Conservation (phyloP, 2,329 filamentous ascomycete species). For the Fusarium zealandicum region DNA sequence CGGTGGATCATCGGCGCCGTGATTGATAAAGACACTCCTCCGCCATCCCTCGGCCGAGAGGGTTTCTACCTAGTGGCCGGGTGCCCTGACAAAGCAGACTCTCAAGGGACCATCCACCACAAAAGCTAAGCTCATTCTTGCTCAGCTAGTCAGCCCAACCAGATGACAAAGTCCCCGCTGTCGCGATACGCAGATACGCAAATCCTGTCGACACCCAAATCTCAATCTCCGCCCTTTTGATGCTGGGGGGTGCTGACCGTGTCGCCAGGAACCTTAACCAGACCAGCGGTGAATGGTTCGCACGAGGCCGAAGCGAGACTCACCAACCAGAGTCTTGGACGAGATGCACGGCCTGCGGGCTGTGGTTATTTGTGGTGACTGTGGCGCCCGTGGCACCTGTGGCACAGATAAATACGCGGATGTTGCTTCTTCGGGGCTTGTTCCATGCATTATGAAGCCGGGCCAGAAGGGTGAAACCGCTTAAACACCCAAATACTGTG, state of each 20-base stretch:
- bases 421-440: slow-evolving; percentile 9
- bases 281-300: slow-evolving; percentile 28
- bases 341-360: slow-evolving; percentile 15
- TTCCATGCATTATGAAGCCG: slow-evolving; percentile 12
- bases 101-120: slow-evolving; percentile 28
- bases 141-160: background rate
- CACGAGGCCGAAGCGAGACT: slow-evolving; percentile 10
- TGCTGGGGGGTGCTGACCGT: slow-evolving; percentile 25
- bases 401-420: slow-evolving; percentile 19
- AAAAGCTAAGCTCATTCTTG: slow-evolving; percentile 13
- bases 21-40: slow-evolving; percentile 21
- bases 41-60: slow-evolving; percentile 22
- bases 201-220: background rate
- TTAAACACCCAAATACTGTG: slow-evolving; percentile 9
- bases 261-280: slow-evolving; percentile 33
- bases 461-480: slow-evolving; percentile 1
- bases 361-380: slow-evolving; percentile 8
- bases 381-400: slow-evolving; percentile 1
- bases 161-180: slow-evolving; percentile 11
- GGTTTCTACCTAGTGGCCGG: background rate
- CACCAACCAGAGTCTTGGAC: slow-evolving; percentile 6
- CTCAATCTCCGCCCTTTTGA: slow-evolving; percentile 30
- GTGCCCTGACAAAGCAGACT: slow-evolving; percentile 31
- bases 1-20: slow-evolving; percentile 4
- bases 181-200: too few species aligned